Base-by-base conservation (phyloP, 352 stramenopile species). In the Globisporangium apiculatum region DNA sequence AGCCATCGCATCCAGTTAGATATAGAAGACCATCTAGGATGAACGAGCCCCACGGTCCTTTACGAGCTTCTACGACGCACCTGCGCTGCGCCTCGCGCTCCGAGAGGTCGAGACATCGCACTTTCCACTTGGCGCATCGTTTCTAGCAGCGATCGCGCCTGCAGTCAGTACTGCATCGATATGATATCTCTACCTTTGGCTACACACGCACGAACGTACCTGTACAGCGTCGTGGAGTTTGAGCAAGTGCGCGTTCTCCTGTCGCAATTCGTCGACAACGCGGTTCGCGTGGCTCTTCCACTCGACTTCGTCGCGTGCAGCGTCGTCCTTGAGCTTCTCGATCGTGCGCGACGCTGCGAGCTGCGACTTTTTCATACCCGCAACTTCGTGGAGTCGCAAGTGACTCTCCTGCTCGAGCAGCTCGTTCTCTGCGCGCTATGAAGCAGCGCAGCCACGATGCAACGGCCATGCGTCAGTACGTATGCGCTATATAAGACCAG, bases 401-500 rank as follows among this genome's bases (percentile, higher is more conserved):
- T 86, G 68, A 40, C 76, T 88, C 59, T 87, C 77, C 37, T 87
- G 79, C 47, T 87, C 76, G 12, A 91, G 58, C 17, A 91, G 80
- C 41, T 89, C 81, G 41, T 91, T 89, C 47, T 87, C 76, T 11
- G 86, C 71, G 87, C 87, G 87, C 81, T 91, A 52, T 7, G 10
- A 24, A 24, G 18, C 18, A 24, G 18, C 18, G 18, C 18, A 24
- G 18, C 18, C 18, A 24, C 18, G 18, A 24, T 24, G 18, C 18
- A 24, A 24, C 18, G 18, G 18, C 18, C 18, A 24, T 24, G 18
- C 1, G 18, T 37, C 17, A 55, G 14, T 11, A 15, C 7, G 15
- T 24, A 24, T 24, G 18, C 18, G 1, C 18, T 24, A 24, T 24
- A 24, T 24, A 24, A 24, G 18, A 24, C 17, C 18, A 9, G 43